These are phyloP conservation scores for Sphagnum contortum DNA, from an alignment of 225 moss, liverwort and hornwort species.

Conservation along the genomic window DNA sequence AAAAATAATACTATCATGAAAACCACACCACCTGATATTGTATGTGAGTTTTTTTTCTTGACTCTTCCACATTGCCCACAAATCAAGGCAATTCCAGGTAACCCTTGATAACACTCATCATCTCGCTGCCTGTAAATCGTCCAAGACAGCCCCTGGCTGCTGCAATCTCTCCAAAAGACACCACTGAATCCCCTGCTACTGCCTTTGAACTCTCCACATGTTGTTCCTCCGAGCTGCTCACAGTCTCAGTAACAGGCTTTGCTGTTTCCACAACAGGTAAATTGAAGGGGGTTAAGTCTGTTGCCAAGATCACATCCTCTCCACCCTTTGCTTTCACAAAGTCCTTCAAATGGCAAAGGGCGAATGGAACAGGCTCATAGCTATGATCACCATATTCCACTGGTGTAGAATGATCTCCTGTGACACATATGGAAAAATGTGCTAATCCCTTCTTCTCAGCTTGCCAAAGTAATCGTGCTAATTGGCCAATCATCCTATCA, in stretches of 20 bases:
- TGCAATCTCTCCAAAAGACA: constrained; percentile 65
- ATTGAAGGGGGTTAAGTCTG: constrained; percentile 54
- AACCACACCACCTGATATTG: too few species aligned
- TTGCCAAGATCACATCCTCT: constrained; percentile 50
- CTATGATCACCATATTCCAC: constrained; percentile 99
- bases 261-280: constrained; percentile 53
- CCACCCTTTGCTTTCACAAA: constrained; percentile 72
- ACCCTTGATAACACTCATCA: constrained; percentile 85
- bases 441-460: constrained; percentile 44
- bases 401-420: constrained; percentile 93
- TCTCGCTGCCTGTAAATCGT: constrained; percentile 88
- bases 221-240: constrained; percentile 23
- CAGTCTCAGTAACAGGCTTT: constrained; percentile 16
- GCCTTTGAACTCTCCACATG: constrained; percentile 18
- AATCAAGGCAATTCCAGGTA: constrained; percentile 10
- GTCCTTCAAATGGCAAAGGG: constrained; percentile 75
- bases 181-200: constrained; percentile 75
- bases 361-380: constrained; percentile 96
- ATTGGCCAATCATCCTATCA: constrained; percentile 83
- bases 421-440: constrained; percentile 61
- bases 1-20: too few species aligned
- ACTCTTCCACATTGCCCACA: too few species aligned
- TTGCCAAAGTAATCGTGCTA: constrained; percentile 83
- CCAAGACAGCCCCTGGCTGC: constrained; percentile 85
- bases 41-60: too few species aligned